A percentile compares a stretch with the other conserved stretches of the same genome.
Evolutionary conservation across 2,329 filamentous ascomycete genomes (phyloP).

Genomic region (Parastagonospora avenae): DNA sequence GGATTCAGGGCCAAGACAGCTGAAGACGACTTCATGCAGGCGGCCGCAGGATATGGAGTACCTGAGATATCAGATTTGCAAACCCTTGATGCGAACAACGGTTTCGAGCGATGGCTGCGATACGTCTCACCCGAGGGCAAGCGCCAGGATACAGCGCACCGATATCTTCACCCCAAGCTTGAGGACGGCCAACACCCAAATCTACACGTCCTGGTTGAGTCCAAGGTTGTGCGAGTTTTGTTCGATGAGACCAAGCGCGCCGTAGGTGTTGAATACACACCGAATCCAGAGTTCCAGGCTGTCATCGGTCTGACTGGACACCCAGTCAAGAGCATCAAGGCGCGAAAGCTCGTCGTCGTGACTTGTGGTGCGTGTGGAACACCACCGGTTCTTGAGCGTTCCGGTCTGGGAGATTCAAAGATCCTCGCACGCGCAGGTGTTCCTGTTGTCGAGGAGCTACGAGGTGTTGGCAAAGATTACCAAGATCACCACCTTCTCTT

Average conservation of each 20-base stretch:
- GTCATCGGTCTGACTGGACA: conserved; percentile 37
- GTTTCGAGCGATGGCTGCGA: conserved; percentile 52
- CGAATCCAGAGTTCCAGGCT: conserved; percentile 50
- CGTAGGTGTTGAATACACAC: conserved; percentile 63
- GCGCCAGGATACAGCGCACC: conserved; percentile 63
- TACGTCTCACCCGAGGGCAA: conserved; percentile 59
- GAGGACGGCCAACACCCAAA: conserved; percentile 59
- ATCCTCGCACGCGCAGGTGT: conserved; percentile 60
- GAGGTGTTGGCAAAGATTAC: conserved; percentile 68
- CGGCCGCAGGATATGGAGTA: conserved; percentile 56
- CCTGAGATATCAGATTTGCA: conserved; percentile 61
- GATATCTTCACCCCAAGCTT: conserved; percentile 60
- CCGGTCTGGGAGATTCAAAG: conserved; percentile 62
- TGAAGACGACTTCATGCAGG: conserved; percentile 58
- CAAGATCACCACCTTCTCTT: conserved; percentile 65
- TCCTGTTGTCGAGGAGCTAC: conserved; percentile 58
- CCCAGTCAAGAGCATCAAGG: conserved; percentile 51
- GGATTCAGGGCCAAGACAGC: conserved; percentile 49
- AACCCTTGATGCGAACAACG: conserved; percentile 53
- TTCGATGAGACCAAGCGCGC: conserved; percentile 61
- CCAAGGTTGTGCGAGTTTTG: conserved; percentile 61
- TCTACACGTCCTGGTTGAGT: conserved; percentile 63
- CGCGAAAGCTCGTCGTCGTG: conserved; percentile 61
- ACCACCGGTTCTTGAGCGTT: conserved; percentile 64
- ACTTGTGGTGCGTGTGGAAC: conserved; percentile 59